Conservation (phyloP, 192 early-diverging fungal species). For the Coemansia sp. region DNA sequence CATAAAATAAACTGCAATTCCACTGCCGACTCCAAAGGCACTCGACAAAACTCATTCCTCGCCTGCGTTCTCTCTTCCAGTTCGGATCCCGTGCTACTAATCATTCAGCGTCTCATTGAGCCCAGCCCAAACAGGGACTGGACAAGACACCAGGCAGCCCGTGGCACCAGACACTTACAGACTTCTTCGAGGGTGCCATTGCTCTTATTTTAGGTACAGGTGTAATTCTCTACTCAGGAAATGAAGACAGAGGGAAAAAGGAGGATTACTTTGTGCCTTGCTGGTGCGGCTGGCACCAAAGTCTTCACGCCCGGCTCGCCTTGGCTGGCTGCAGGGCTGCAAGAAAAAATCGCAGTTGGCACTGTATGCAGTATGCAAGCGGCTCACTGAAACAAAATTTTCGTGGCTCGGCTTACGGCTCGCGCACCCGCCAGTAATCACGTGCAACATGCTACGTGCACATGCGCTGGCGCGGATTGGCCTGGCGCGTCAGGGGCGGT, state of each 20-base stretch:
- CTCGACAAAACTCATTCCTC: background rate
- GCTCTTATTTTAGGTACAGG: conserved; percentile 34
- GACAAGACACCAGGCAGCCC: background rate
- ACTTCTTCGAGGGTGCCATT: conserved; percentile 58
- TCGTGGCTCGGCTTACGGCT: conserved; percentile 7
- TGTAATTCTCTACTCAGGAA: conserved; percentile 36
- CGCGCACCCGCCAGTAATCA: conserved; percentile 19
- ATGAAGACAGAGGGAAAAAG: conserved; percentile 46
- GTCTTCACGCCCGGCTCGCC: conserved; percentile 4
- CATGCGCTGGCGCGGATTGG: conserved; percentile 19
- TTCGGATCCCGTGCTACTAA: background rate
- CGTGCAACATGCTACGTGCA: conserved; percentile 3
- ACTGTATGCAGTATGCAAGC: background rate
- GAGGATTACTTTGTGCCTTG: conserved; percentile 18
- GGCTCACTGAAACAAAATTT: conserved; percentile 13
- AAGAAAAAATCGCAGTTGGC: conserved; percentile 8
- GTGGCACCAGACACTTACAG: conserved; percentile 42
- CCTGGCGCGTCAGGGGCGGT: conserved; percentile 10
- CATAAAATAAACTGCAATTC: background rate
- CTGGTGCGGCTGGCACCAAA: background rate
- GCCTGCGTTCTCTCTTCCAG: background rate
- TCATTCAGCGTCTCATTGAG: conserved; percentile 1
- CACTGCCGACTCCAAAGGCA: no score
- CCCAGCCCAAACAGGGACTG: background rate
- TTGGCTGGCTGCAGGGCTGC: background rate